phyloP scores from a whole-genome alignment of 2,329 filamentous ascomycete species.

The Penicillium decumbens region DNA sequence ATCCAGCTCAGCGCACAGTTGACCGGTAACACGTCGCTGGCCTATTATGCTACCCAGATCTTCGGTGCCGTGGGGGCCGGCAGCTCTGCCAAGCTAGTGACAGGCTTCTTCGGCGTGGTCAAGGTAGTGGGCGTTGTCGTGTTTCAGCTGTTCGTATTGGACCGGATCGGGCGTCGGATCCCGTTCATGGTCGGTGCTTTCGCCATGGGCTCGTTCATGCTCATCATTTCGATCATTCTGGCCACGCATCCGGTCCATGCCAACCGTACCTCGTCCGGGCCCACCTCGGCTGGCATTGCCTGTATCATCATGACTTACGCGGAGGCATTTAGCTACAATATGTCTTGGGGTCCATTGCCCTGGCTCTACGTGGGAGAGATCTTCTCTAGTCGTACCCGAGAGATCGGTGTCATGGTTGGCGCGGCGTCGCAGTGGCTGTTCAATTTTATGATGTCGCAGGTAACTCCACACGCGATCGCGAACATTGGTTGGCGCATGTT shows the following conservation, averaged over 20 bases:
- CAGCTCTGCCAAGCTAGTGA: conserved; percentile 46
- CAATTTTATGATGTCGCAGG: conserved; percentile 40
- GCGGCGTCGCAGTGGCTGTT: conserved; percentile 40
- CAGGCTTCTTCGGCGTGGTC: conserved; percentile 51
- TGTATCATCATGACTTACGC: conserved; percentile 51
- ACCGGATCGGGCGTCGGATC: conserved; percentile 47
- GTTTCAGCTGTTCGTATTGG: conserved; percentile 49
- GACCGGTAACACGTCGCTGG: conserved; percentile 50
- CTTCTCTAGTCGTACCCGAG: conserved; percentile 35
- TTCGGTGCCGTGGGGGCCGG: conserved; percentile 50
- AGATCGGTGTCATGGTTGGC: conserved; percentile 34
- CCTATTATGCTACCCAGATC: conserved; percentile 52
- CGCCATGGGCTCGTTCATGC: conserved; percentile 52
- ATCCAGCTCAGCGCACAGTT: conserved; percentile 50
- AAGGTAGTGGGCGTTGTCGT: conserved; percentile 48
- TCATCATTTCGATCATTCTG: conserved; percentile 50
- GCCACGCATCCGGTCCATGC: conserved; percentile 42
- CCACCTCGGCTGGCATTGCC: conserved; percentile 42
- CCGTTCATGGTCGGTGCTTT: conserved; percentile 49
- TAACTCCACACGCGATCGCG: conserved; percentile 41
- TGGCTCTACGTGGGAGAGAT: conserved; percentile 40
- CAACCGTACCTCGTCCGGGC: conserved; percentile 25
- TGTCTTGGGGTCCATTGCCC: conserved; percentile 38
- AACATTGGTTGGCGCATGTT: conserved; percentile 50
- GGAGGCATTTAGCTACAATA: conserved; percentile 43